Percentiles rank a stretch among this genome's conserved stretches.
Conservation (phyloP, 306 rosid genomes). For the Fragaria iinumae region DNA sequence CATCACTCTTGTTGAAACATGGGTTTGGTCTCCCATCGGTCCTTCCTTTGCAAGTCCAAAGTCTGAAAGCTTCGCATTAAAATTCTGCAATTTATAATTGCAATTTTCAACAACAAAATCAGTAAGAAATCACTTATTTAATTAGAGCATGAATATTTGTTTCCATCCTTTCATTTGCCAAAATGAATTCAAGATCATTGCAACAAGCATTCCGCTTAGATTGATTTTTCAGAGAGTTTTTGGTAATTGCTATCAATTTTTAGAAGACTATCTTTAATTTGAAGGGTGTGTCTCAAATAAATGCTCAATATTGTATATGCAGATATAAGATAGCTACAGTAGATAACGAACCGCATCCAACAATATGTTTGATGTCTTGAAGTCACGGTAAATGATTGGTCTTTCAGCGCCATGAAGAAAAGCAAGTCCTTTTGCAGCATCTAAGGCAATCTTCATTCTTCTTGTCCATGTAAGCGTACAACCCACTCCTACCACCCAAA, state of each 20-base stretch:
- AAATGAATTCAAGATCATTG: background rate
- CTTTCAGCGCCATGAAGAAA: conserved; percentile 95
- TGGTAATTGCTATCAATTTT: background rate
- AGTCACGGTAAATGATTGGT: conserved; percentile 93
- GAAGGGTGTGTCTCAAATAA: background rate
- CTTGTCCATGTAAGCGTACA: conserved; percentile 82
- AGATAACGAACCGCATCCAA: conserved; percentile 74
- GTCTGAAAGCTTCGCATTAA: conserved; percentile 89
- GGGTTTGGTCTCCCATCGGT: conserved; percentile 96
- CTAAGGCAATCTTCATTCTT: conserved; percentile 94
- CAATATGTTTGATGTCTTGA: conserved; percentile 94
- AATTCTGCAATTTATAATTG: conserved; percentile 53
- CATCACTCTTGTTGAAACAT: conserved; percentile 95
- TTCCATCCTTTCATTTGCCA: conserved; percentile 1
- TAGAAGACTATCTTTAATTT: background rate
- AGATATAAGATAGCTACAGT: conserved; percentile 17
- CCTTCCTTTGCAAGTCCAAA: conserved; percentile 98
- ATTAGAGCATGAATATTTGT: conserved; percentile 10
- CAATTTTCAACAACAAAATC: conserved; percentile 30
- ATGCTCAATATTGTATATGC: background rate
- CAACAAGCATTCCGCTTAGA: background rate
- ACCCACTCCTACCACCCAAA: conserved; percentile 73
- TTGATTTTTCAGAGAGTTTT: background rate
- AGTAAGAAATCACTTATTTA: conserved; percentile 23
- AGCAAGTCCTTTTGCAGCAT: conserved; percentile 97